Evolutionary conservation across 2,329 filamentous ascomycete species (phyloP).

Genomic region (Pestalotiopsis fici): DNA sequence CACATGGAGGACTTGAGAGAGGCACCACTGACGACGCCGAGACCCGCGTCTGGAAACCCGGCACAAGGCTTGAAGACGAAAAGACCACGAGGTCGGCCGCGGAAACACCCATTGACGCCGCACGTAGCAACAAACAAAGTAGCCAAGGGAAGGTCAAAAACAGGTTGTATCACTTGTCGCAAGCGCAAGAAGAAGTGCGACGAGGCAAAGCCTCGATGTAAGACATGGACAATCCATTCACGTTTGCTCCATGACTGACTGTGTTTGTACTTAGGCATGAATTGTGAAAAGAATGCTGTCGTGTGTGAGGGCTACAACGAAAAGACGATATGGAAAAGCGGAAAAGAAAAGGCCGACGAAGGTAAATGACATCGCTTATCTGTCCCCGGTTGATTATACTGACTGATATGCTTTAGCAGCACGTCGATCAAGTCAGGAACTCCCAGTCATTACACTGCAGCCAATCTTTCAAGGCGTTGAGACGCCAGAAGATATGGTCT

Average conservation of each 20-base stretch:
- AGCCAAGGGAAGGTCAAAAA: conserved; percentile 75
- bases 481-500: conserved; percentile 74
- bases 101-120: conserved; percentile 74
- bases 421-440: conserved; percentile 46
- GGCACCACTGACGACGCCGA: conserved; percentile 33
- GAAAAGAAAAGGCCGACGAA: conserved; percentile 74
- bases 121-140: conserved; percentile 64
- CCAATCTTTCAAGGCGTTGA: conserved; percentile 81
- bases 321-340: conserved; percentile 85
- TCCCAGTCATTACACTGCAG: conserved; percentile 58
- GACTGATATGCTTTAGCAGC: conserved; percentile 36
- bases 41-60: conserved; percentile 18
- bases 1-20: conserved; percentile 54
- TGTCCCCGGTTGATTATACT: conserved; percentile 5
- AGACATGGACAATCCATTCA: conserved; percentile 26
- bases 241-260: neutral
- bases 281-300: conserved; percentile 92
- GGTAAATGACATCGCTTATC: conserved; percentile 39
- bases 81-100: conserved; percentile 75
- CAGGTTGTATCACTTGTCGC: conserved; percentile 66
- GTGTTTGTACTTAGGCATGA: conserved; percentile 59
- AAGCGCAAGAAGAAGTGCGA: conserved; percentile 75
- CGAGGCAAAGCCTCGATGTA: conserved; percentile 68
- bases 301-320: conserved; percentile 89
- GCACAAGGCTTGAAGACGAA: conserved; percentile 46